Evolutionary conservation across 2,329 filamentous ascomycete species (phyloP).

Genomic region (Tolypocladium amazonense): DNA sequence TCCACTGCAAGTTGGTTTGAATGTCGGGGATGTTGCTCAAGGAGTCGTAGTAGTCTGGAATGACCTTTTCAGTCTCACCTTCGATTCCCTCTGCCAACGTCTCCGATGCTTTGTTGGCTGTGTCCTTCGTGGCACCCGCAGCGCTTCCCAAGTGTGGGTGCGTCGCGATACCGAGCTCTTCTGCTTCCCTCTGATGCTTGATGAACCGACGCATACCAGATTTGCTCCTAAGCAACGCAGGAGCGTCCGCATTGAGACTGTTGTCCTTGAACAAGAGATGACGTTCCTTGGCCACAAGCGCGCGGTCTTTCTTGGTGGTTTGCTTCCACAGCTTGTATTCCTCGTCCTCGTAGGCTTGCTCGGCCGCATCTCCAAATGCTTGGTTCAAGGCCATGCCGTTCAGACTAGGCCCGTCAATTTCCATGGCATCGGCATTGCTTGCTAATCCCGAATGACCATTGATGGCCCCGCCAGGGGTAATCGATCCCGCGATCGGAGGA

Average conservation of each 20-base stretch:
- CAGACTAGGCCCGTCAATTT: conserved; percentile 68
- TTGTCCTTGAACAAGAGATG: conserved; percentile 78
- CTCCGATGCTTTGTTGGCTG: conserved; percentile 44
- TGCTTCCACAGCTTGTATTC: conserved; percentile 99
- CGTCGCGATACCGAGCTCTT: conserved; percentile 32
- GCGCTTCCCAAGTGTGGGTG: conserved; percentile 25
- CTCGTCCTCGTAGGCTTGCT: conserved; percentile 79
- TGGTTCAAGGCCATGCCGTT: conserved; percentile 54
- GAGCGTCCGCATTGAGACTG: conserved; percentile 76
- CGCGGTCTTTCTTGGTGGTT: conserved; percentile 92
- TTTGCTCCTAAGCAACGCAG: conserved; percentile 74
- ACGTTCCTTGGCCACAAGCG: conserved; percentile 73
- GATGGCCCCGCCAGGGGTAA: conserved; percentile 58
- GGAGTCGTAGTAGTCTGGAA: conserved; percentile 92
- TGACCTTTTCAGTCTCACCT: conserved; percentile 68
- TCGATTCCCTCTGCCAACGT: conserved; percentile 94
- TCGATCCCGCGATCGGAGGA: conserved; percentile 61
- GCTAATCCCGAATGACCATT: conserved; percentile 57
- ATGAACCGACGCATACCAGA: conserved; percentile 84
- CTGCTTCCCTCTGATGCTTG: conserved; percentile 64
- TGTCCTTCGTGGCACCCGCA: conserved; percentile 32
- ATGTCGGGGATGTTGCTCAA: conserved; percentile 81
- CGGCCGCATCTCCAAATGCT: conserved; percentile 53
- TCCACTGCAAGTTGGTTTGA: conserved; percentile 67
- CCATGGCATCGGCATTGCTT: conserved; percentile 76